Percentiles rank a stretch among this genome's conserved stretches.
These are phyloP conservation scores for Telopea speciosissima DNA, from an alignment of 177 flowering plant species.

Conservation along the genomic window DNA sequence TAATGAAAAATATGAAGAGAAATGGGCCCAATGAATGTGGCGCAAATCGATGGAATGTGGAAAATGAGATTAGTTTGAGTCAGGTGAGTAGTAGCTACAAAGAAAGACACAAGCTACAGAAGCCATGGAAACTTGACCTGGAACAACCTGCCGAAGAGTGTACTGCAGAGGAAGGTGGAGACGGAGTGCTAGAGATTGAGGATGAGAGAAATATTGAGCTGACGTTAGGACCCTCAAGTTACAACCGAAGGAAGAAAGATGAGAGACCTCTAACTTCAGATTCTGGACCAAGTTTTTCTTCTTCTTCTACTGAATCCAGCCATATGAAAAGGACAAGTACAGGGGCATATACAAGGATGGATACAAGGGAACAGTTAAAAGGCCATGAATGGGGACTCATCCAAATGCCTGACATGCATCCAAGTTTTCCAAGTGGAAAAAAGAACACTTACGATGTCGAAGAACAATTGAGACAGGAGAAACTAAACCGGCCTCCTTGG, in stretches of 20 bases:
- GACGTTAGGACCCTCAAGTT: slow-evolving; percentile 55
- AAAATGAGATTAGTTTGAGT: slow-evolving; percentile 4
- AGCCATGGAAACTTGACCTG: slow-evolving; percentile 27
- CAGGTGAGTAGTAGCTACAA: slow-evolving; percentile 7
- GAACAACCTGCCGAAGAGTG: slow-evolving; percentile 41
- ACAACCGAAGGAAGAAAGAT: slow-evolving; percentile 27
- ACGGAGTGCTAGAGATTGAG: slow-evolving; percentile 22
- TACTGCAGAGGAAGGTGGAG: slow-evolving; percentile 23
- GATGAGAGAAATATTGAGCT: slow-evolving; percentile 53
- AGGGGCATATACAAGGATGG: slow-evolving; percentile 1
- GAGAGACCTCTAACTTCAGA: slow-evolving; percentile 35
- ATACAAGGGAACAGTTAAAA: slow-evolving; percentile 14
- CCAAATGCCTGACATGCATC: slow-evolving; percentile 15
- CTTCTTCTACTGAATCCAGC: slow-evolving; percentile 53
- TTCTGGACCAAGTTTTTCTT: slow-evolving; percentile 49
- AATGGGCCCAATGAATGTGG: slow-evolving; percentile 10
- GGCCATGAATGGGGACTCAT: slow-evolving; percentile 23
- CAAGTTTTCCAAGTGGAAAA: slow-evolving; percentile 21
- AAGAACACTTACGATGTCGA: slow-evolving; percentile 28
- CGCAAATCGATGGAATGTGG: slow-evolving; percentile 12
- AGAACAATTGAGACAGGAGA: slow-evolving; percentile 38
- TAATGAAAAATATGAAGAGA: slow-evolving; percentile 47
- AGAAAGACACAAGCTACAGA: slow-evolving; percentile 11
- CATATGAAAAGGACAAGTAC: slow-evolving; percentile 25
- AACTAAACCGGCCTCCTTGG: slow-evolving; percentile 53